These are phyloP conservation scores for Bacidia gigantensis DNA, from an alignment of 495 filamentous ascomycete species.

Conservation along the genomic window DNA sequence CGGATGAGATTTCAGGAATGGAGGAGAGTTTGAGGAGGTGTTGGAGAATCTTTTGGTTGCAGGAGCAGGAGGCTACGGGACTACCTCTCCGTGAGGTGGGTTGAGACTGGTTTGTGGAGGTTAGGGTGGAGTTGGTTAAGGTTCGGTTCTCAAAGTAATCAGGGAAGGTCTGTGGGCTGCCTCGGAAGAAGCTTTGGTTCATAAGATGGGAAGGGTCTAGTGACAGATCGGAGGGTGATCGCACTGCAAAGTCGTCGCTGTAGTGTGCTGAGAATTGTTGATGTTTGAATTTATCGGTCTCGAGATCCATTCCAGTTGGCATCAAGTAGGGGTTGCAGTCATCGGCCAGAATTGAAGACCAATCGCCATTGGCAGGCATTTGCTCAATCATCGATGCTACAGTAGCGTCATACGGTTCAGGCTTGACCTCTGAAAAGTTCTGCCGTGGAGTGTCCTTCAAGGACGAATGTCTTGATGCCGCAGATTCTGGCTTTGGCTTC, in stretches of 20 bases:
- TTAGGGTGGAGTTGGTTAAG: neutral
- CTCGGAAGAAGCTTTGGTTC: neutral
- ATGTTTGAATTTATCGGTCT: neutral
- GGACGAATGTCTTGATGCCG: neutral
- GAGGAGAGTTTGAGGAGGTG: neutral
- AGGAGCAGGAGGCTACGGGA: neutral
- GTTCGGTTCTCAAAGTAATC: neutral
- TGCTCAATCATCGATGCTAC: neutral
- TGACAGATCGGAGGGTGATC: neutral
- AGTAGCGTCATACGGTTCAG: neutral
- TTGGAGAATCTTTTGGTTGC: constrained; percentile 1
- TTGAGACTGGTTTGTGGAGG: neutral
- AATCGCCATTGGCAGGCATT: neutral
- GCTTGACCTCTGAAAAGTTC: neutral
- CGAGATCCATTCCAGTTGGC: neutral
- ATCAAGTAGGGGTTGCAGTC: constrained; percentile 2
- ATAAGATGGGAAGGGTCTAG: neutral
- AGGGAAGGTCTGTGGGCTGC: neutral
- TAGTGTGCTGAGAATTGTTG: neutral
- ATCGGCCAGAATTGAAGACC: neutral
- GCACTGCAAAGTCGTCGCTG: neutral
- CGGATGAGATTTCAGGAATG: neutral
- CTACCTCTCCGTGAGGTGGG: neutral
- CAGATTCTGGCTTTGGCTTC: constrained; percentile 2
- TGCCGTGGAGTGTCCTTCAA: neutral